Conservation (phyloP, 140 eudicot species). For the Ambrosia hybrid region DNA sequence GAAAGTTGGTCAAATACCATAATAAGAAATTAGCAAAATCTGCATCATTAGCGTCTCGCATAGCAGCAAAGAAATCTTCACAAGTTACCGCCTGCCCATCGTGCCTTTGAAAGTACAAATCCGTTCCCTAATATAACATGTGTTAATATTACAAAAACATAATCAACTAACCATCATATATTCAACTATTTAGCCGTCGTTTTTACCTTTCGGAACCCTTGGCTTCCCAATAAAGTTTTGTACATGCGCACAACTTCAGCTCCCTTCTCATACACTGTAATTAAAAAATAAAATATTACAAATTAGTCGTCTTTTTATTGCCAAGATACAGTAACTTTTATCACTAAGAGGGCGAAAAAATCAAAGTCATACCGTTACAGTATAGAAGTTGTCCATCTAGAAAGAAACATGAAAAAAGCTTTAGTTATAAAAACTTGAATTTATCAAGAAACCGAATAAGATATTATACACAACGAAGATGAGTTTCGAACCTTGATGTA, state of each 20-base stretch:
- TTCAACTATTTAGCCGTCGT: neutral
- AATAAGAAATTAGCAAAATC: constrained; percentile 85
- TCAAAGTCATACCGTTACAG: constrained; percentile 70
- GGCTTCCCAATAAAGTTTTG: constrained; percentile 80
- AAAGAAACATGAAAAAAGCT: neutral
- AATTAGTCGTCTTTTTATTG: constrained; percentile 14
- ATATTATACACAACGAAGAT: neutral
- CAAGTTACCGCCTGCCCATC: constrained; percentile 99
- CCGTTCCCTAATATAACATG: constrained; percentile 62
- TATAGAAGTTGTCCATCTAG: constrained; percentile 98
- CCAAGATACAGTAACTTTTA: neutral
- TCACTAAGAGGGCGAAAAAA: neutral
- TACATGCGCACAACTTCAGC: constrained; percentile 99
- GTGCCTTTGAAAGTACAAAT: constrained; percentile 87
- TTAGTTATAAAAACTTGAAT: neutral
- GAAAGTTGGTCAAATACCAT: constrained; percentile 53
- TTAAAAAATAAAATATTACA: neutral
- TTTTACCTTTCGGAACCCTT: constrained; percentile 87
- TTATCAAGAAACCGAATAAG: constrained; percentile 2
- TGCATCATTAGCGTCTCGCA: constrained; percentile 90
- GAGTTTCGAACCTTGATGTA: constrained; percentile 71
- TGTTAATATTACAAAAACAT: neutral
- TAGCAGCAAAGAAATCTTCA: constrained; percentile 96
- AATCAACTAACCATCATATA: constrained; percentile 1
- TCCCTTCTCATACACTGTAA: constrained; percentile 89